Conservation (phyloP, 192 early-diverging fungal species). For the Geranomyces variabilis region DNA sequence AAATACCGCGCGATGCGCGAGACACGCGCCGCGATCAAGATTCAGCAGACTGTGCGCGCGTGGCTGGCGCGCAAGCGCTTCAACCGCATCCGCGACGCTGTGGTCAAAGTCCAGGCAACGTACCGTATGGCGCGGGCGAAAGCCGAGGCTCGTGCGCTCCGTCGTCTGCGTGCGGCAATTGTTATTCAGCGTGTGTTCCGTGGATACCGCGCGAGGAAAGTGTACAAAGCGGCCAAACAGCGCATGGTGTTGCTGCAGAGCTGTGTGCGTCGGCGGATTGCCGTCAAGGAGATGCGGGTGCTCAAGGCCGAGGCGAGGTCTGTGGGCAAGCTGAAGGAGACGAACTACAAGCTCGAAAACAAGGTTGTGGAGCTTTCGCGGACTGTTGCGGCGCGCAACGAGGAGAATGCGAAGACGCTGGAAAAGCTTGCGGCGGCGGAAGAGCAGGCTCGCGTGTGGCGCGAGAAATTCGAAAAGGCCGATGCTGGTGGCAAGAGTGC, state of each 20-base stretch:
- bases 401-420: conserved; percentile 68
- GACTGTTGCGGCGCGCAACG: conserved; percentile 62
- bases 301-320: conserved; percentile 86
- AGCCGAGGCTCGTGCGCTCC: conserved; percentile 53
- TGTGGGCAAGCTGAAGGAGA: conserved; percentile 91
- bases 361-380: conserved; percentile 96
- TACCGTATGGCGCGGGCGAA: conserved; percentile 54
- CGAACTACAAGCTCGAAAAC: conserved; percentile 90
- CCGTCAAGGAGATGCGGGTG: conserved; percentile 67
- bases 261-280: conserved; percentile 72
- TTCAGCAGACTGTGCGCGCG: conserved; percentile 78
- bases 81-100: conserved; percentile 37
- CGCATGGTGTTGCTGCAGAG: conserved; percentile 81
- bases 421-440: conserved; percentile 67
- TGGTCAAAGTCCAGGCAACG: conserved; percentile 48
- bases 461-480: conserved; percentile 71
- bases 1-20: conserved; percentile 61
- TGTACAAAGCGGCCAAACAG: conserved; percentile 55
- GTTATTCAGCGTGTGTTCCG: conserved; percentile 78
- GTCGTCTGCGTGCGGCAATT: conserved; percentile 71
- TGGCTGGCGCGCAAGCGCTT: conserved; percentile 51
- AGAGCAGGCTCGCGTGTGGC: conserved; percentile 65
- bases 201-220: conserved; percentile 62
- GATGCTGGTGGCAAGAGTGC: conserved; percentile 59
- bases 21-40: conserved; percentile 69